Evolutionary conservation across 2,329 filamentous ascomycete genomes (phyloP), one percentile per base, ranked within the genome.

Genomic region (Chlorencoelia australis): DNA sequence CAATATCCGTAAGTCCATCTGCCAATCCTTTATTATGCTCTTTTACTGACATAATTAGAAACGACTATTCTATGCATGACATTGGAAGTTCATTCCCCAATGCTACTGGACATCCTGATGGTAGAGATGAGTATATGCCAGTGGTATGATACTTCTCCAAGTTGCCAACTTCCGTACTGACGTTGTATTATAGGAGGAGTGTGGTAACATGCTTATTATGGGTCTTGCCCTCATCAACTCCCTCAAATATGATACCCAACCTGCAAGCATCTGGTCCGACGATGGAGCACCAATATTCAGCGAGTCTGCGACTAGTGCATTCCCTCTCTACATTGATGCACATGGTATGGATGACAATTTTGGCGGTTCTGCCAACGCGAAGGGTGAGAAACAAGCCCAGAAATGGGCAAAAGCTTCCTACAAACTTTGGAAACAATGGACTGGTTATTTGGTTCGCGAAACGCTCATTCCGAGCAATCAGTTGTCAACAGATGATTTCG

Each of bases 11-110:
- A 46, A 44, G 47, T 45, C 19, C 14, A 16, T 29, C 6, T 15
- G 5, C 11, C n/a, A 7, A 17, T 3, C 9, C 25, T 10, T 26
- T 0, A 14, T 14, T 13, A 7, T 6, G 11, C 18, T n/a, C 10
- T 3, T 20, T 18, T 37, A 30, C 30, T 26, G 17, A 9, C 5
- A 5, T 15, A 4, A 10, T 2, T 22, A 50, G 47, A n/a, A 89
- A 89, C 52, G 68, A 80, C 44, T 85, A 85, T 56, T 79, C 75
- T 43, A 83, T 86, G 75, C 82, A 86, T 53, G 82, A 87, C 58
- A 64, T 86, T 17, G 82, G 82, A 2, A 57, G 70, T 0, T 75
- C 79, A 51, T 86, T 84, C 55, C 82, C 82, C 2, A 86, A 86
- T 47, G 68, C 79, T n/a, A 86, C 80, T 0, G 82, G 81, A 2